These are phyloP conservation scores for Emmonsiellopsis sp. DNA, from an alignment of 2,329 filamentous ascomycete genomes.

Conservation along the genomic window DNA sequence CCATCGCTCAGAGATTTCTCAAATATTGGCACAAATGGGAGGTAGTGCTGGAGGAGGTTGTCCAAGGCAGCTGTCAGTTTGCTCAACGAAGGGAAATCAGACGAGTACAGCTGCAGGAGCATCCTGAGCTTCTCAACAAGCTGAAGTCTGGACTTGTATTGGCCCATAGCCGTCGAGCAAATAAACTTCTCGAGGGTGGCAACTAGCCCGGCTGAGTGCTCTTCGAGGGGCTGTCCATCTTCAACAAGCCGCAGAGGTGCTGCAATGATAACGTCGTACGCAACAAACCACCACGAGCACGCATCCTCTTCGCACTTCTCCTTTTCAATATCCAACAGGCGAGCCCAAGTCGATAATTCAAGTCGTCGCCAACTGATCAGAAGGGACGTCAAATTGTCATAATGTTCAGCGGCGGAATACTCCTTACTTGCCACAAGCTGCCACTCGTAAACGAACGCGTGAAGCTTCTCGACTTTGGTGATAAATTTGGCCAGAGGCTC, in stretches of 20 bases:
- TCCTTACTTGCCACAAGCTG: constrained; percentile 81
- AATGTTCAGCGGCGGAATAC: constrained; percentile 59
- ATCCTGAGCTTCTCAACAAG: constrained; percentile 54
- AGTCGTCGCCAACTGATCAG: constrained; percentile 85
- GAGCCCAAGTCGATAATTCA: constrained; percentile 86
- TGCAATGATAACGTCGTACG: constrained; percentile 79
- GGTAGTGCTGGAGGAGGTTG: constrained; percentile 70
- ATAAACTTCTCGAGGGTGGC: constrained; percentile 72
- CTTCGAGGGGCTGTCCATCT: constrained; percentile 48
- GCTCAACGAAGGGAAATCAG: constrained; percentile 49
- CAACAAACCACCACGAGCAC: constrained; percentile 90
- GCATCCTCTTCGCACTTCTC: constrained; percentile 68
- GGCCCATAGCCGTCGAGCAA: constrained; percentile 66
- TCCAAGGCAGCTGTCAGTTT: constrained; percentile 55
- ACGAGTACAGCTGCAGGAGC: constrained; percentile 54
- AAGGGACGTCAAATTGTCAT: constrained; percentile 68
- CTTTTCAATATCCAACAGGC: constrained; percentile 74
- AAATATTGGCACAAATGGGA: constrained; percentile 58
- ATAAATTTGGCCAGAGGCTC: constrained; percentile 83
- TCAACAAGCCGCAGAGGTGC: constrained; percentile 59
- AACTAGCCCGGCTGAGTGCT: constrained; percentile 61
- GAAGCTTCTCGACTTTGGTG: constrained; percentile 77
- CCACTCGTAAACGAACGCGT: constrained; percentile 84
- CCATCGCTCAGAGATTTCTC: constrained; percentile 56
- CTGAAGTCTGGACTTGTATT: constrained; percentile 63